These are phyloP conservation scores for Phalaenopsis hybrid DNA, from an alignment of 116 monocot genomes.

Conservation along the genomic window DNA sequence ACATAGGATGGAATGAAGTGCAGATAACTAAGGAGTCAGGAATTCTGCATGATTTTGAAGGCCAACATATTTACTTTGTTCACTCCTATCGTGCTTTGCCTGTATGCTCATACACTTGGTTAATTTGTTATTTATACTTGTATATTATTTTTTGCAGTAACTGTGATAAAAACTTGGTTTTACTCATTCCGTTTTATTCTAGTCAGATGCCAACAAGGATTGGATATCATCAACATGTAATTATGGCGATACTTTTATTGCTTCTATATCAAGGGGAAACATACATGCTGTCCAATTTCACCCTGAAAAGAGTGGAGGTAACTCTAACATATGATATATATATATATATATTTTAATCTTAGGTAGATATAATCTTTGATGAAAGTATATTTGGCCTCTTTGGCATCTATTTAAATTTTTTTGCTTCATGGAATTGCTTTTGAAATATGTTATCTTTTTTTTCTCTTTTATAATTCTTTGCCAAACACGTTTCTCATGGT, in stretches of 20 bases:
- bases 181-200: slow-evolving; percentile 20
- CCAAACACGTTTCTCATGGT: too few species aligned
- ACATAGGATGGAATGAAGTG: slow-evolving; percentile 91
- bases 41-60: slow-evolving; percentile 68
- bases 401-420: not conserved
- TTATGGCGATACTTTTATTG: slow-evolving; percentile 77
- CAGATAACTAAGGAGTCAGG: slow-evolving; percentile 46
- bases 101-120: slow-evolving; percentile 35
- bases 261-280: slow-evolving; percentile 84
- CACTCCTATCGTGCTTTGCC: slow-evolving; percentile 89
- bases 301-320: slow-evolving; percentile 99
- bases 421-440: not conserved
- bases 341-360: not conserved
- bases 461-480: too few species aligned
- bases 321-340: not conserved
- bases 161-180: not conserved
- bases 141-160: slow-evolving; percentile 3
- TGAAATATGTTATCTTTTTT: too few species aligned
- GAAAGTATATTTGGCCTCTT: not conserved
- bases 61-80: slow-evolving; percentile 91
- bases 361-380: not conserved
- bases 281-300: slow-evolving; percentile 97
- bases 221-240: slow-evolving; percentile 93
- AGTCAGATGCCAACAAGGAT: slow-evolving; percentile 84
- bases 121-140: not conserved